Evolutionary conservation across 352 stramenopile species (phyloP).

Genomic region (Phytophthora pinifolia): DNA sequence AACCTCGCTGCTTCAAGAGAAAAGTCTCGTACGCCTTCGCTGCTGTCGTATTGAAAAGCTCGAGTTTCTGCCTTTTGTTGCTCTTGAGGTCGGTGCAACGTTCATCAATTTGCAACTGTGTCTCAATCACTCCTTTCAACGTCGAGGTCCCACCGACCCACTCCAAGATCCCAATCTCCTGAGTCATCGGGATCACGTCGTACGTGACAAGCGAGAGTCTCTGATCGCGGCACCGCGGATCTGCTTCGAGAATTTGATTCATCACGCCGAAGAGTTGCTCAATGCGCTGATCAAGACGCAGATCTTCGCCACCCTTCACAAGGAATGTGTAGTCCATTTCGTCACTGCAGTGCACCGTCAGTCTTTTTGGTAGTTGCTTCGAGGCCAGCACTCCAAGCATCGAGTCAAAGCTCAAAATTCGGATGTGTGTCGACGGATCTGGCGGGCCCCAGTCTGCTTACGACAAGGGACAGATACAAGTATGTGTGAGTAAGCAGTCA

Average conservation of each 20-base stretch:
- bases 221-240: conserved; percentile 65
- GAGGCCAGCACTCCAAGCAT: conserved; percentile 79
- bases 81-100: conserved; percentile 54
- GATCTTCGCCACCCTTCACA: conserved; percentile 91
- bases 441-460: conserved; percentile 70
- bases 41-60: conserved; percentile 76
- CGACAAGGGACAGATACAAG: conserved; percentile 1
- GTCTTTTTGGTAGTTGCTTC: conserved; percentile 84
- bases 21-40: conserved; percentile 77
- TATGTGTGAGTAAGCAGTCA: conserved; percentile 2
- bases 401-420: conserved; percentile 76
- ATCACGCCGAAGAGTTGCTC: conserved; percentile 92
- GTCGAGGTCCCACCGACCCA: conserved; percentile 80
- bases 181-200: conserved; percentile 87
- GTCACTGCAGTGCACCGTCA: conserved; percentile 82
- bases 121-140: conserved; percentile 78
- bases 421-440: conserved; percentile 56
- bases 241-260: conserved; percentile 81
- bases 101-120: conserved; percentile 64
- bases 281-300: conserved; percentile 91
- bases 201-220: conserved; percentile 76
- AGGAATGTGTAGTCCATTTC: conserved; percentile 85
- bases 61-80: conserved; percentile 71
- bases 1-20: conserved; percentile 67
- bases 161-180: conserved; percentile 83